A percentile compares a stretch with the other conserved stretches of the same genome.
These are phyloP conservation scores for Syzygium aqueum DNA, from an alignment of 345 rosid species.

Conservation along the genomic window DNA sequence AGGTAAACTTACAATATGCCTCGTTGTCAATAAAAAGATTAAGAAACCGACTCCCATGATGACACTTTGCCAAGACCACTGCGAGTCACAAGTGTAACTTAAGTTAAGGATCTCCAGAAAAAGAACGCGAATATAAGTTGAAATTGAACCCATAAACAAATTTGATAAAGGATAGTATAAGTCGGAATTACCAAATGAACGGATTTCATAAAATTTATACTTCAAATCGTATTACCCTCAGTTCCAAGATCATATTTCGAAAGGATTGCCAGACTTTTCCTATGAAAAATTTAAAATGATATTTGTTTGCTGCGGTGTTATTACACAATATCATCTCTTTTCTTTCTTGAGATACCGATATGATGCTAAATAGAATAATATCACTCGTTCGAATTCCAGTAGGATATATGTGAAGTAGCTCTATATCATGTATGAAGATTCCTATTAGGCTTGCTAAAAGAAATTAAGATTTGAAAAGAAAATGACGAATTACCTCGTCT, in stretches of 20 bases:
- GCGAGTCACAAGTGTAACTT: constrained; percentile 8
- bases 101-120: background rate
- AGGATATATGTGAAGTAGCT: background rate
- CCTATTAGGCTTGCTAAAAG: background rate
- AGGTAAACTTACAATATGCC: constrained; percentile 55
- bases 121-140: background rate
- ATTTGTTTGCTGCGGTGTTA: background rate
- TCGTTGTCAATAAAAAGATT: constrained; percentile 53
- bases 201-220: background rate
- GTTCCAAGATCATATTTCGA: background rate
- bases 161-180: background rate
- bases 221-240: background rate
- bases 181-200: background rate
- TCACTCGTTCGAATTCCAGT: background rate
- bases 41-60: constrained; percentile 67
- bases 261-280: background rate
- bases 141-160: background rate
- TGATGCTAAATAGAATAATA: background rate
- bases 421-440: background rate
- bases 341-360: background rate
- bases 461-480: background rate
- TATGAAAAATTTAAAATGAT: background rate
- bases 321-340: background rate
- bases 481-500: constrained; percentile 42
- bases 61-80: constrained; percentile 96